Evolutionary conservation across 2,329 filamentous ascomycete genomes (phyloP).

Genomic region (Aureobasidium subglaciale): DNA sequence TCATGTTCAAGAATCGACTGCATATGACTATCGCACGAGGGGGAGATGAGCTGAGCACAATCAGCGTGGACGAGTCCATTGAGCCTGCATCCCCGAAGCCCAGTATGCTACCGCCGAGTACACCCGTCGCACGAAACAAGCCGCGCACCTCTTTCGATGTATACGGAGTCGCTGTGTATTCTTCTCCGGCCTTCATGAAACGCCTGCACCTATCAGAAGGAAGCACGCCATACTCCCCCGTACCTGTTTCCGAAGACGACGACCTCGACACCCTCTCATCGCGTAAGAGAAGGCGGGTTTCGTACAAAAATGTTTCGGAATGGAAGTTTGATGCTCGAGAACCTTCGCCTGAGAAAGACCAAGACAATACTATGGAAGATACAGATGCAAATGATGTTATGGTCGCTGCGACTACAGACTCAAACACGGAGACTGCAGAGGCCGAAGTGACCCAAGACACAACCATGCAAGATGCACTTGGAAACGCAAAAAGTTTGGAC

Average conservation of each 20-base stretch:
- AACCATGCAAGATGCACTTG: neutral
- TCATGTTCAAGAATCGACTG: constrained; percentile 40
- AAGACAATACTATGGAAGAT: constrained; percentile 7
- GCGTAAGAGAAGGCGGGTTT: constrained; percentile 65
- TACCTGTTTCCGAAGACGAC: constrained; percentile 63
- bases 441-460: neutral
- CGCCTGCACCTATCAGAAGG: constrained; percentile 63
- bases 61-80: constrained; percentile 15
- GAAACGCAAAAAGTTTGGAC: neutral
- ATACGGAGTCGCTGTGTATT: constrained; percentile 46
- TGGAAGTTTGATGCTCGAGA: constrained; percentile 72
- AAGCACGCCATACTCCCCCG: constrained; percentile 56
- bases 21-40: constrained; percentile 27
- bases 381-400: constrained; percentile 1
- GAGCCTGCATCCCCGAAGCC: constrained; percentile 15
- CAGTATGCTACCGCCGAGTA: constrained; percentile 18
- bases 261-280: constrained; percentile 52
- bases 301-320: constrained; percentile 56
- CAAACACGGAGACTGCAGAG: neutral
- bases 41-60: constrained; percentile 13
- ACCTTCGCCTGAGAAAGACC: constrained; percentile 57
- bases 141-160: constrained; percentile 7
- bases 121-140: constrained; percentile 18
- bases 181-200: constrained; percentile 75
- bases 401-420: neutral